A percentile compares a stretch with the other conserved stretches of the same genome.
phyloP scores from a whole-genome alignment of 1,284 basidiomycete genomes.

The Heterobasidion irregulare region DNA sequence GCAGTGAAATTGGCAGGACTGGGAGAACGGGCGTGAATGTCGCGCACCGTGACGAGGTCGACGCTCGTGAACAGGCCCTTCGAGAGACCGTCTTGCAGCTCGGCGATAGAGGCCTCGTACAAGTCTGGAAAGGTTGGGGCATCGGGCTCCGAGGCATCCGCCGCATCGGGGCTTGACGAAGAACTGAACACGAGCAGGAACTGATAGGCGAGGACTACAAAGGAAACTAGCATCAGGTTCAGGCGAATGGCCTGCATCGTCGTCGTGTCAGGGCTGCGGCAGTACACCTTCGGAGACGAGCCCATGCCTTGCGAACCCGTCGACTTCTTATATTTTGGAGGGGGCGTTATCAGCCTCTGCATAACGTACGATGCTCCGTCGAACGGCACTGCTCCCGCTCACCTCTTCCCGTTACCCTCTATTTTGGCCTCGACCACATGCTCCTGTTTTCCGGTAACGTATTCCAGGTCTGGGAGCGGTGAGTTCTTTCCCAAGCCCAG shows the following conservation, averaged over 20 bases:
- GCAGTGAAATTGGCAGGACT: neutral
- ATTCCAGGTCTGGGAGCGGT: neutral
- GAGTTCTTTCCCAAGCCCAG: neutral
- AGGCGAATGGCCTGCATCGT: neutral
- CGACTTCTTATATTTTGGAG: neutral
- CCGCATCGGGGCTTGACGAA: too few species aligned
- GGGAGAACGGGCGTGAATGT: neutral
- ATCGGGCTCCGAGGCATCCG: neutral
- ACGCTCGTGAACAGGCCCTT: conserved; percentile 29
- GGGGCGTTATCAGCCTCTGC: neutral
- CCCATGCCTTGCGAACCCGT: neutral
- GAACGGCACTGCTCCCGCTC: neutral
- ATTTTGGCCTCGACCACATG: neutral
- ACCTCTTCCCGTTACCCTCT: neutral
- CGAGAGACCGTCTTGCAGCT: conserved; percentile 29
- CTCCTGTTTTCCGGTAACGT: neutral
- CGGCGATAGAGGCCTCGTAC: conserved; percentile 33
- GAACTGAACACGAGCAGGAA: neutral
- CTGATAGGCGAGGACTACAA: neutral
- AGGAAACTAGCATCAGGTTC: neutral
- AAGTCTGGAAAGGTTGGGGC: conserved; percentile 19
- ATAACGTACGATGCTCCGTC: neutral
- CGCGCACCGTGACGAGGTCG: conserved; percentile 30
- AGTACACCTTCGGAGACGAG: neutral
- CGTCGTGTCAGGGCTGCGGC: neutral